Base-by-base conservation (phyloP, 2,329 filamentous ascomycete genomes). In the Akanthomyces dipterigenus region DNA sequence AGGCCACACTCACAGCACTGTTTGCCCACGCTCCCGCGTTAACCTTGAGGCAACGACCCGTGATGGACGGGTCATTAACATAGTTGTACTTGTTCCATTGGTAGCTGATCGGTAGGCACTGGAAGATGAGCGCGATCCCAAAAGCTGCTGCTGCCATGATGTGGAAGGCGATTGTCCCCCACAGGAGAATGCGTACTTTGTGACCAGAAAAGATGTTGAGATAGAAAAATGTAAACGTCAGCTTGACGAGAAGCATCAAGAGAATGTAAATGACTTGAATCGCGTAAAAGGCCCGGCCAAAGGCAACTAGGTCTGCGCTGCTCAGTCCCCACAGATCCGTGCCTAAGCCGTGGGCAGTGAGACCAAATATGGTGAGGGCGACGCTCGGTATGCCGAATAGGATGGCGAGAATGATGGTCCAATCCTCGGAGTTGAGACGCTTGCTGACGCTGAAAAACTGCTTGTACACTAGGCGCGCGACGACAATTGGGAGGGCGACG, bases 201-300 rank as follows among this genome's bases (percentile, higher is more conserved):
- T 40, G 57, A 0, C 67, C 67, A 1, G 76, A 76, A 63, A 83
- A 83, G 61, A 82, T 77, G 42, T 77, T 76, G 36, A 79, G 71
- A 68, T 81, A 82, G 69, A 82, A 80, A 65, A 79, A 72, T 7
- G 82, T 72, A 50, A 83, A 72, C 12, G 78, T 76, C 16, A 80
- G 67, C 64, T 81, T 80, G 36, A 78, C 73, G 49, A 78, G 68
- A 11, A 73, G 68, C 11, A 79, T 68, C 12, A 75, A 68, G 3
- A 70, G 62, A 64, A 80, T 77, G 66, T 81, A 79, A 26, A 79
- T 49, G 36, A 70, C 63, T 8, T 73, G 70, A 63, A 71, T 70
- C 61, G 71, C 66, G 64, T 75, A 80, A 20, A 78, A 72, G 64
- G 70, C 73, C 31, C 71, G 67, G 6, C 74, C 65, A 54, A 82